These are phyloP conservation scores for Schizophyllum amplum DNA, from an alignment of 1,284 basidiomycete species.

Conservation along the genomic window DNA sequence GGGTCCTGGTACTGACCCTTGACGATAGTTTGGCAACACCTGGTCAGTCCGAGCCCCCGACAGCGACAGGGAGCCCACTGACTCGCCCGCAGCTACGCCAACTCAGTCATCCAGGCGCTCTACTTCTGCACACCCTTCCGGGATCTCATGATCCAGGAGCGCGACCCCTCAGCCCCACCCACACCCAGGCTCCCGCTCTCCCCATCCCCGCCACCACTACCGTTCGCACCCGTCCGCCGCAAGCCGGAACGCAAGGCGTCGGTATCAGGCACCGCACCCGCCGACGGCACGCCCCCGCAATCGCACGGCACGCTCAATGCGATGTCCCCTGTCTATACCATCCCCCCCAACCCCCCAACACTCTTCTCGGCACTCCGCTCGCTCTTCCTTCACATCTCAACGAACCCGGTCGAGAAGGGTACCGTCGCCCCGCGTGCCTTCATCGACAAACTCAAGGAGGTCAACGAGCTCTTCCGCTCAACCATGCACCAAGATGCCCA, in stretches of 20 bases:
- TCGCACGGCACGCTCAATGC: conserved; percentile 11
- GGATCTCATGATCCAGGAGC: conserved; percentile 37
- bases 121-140: conserved; percentile 56
- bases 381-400: conserved; percentile 79
- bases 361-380: conserved; percentile 87
- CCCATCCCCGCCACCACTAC: conserved; percentile 16
- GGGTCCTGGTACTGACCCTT: conserved; percentile 1
- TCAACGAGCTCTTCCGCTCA: conserved; percentile 82
- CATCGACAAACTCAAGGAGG: conserved; percentile 82
- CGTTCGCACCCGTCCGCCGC: conserved; percentile 29
- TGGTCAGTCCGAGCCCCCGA: conserved; percentile 10
- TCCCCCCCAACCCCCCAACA: conserved; percentile 62
- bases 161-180: conserved; percentile 23
- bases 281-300: conserved; percentile 16
- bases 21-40: conserved; percentile 25
- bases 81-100: conserved; percentile 71
- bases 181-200: conserved; percentile 7
- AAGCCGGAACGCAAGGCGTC: conserved; percentile 42
- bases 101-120: conserved; percentile 93
- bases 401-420: conserved; percentile 69
- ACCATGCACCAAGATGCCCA: conserved; percentile 94
- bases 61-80: conserved; percentile 1
- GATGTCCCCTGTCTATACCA: conserved; percentile 25
- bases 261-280: conserved; percentile 20
- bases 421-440: conserved; percentile 83